Evolutionary conservation across 345 rosid genomes (phyloP).

Genomic region (Gossypium thurberi): DNA sequence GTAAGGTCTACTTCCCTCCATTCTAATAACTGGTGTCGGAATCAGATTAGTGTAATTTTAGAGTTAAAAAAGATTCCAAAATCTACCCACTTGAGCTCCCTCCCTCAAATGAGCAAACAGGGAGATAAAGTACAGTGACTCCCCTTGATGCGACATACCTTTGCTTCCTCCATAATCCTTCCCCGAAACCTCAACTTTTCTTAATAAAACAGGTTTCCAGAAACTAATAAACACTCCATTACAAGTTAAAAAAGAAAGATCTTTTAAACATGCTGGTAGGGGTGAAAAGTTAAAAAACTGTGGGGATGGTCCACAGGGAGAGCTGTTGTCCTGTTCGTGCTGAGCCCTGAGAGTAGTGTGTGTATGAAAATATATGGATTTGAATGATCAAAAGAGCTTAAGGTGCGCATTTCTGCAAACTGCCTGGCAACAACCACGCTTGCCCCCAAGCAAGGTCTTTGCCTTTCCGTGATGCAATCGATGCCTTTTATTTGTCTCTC

Average conservation of each 20-base stretch:
- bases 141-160: constrained; percentile 23
- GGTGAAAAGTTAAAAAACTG: too few relatives aligned
- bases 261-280: background rate
- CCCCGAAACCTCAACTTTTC: constrained; percentile 1
- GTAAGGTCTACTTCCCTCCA: too few relatives aligned
- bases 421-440: constrained; percentile 51
- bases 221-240: constrained; percentile 7
- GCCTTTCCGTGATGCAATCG: constrained; percentile 40
- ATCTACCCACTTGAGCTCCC: background rate
- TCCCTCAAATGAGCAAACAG: background rate
- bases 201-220: constrained; percentile 10
- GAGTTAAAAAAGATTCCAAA: background rate
- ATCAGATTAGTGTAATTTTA: too few relatives aligned
- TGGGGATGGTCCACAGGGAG: constrained; percentile 18
- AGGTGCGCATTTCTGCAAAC: constrained; percentile 27
- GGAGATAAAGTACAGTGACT: constrained; percentile 4
- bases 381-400: background rate
- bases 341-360: background rate
- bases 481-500: constrained; percentile 19
- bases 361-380: background rate
- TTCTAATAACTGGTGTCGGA: too few relatives aligned
- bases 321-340: constrained; percentile 23
- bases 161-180: background rate
- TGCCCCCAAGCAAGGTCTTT: constrained; percentile 51
- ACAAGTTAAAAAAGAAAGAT: background rate